Evolutionary conservation across 305 asterid genomes (phyloP), one percentile per base, ranked within the genome.

Genomic region (Lippia alba): DNA sequence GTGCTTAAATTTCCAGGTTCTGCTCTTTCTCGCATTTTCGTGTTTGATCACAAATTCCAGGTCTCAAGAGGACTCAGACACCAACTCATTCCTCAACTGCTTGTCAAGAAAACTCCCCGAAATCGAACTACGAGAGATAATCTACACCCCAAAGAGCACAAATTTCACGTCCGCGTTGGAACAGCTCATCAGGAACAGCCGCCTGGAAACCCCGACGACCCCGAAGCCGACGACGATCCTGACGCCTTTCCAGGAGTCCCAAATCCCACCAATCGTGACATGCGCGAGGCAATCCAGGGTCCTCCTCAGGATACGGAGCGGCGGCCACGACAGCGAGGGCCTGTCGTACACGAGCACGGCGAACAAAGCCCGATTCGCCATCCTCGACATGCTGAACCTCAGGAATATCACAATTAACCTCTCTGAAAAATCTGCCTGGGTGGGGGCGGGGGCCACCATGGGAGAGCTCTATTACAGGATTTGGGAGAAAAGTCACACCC

Each of bases 291-390:
- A 66, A 19, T 44, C 70, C 3, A 41, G 50, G 17, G 48, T 66
- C 12, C 65, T 73, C 33, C 74, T 80, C 15, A 76, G 66, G 71
- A 73, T 66, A 41, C 77, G 79, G 17, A 76, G 84, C 61, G 84
- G 84, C 14, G 84, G 84, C 3, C 81, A 76, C 40, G 84, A 80
- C 40, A 76, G 49, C 11, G 82, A 80, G 39, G 81, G 81, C 44
- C 64, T 70, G 10, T 77, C 81, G 8, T 73, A 79, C 18, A 74
- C 77, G 6, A 67, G 78, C 10, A 5, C 44, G 40, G 0, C 44
- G 40, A 74, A 12, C 19, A 66, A 15, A 30, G 14, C 2, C 24
- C 24, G 12, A 16, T 80, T 72, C 32, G 32, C 74, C 20, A 66
- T 77, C 34, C 76, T 77, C 19, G 82, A 81, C 62, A 62, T 72